Percentiles rank a stretch among this genome's conserved stretches.
These are phyloP conservation scores for Sisymbrium altissimum DNA, from an alignment of 345 rosid genomes.

Conservation along the genomic window DNA sequence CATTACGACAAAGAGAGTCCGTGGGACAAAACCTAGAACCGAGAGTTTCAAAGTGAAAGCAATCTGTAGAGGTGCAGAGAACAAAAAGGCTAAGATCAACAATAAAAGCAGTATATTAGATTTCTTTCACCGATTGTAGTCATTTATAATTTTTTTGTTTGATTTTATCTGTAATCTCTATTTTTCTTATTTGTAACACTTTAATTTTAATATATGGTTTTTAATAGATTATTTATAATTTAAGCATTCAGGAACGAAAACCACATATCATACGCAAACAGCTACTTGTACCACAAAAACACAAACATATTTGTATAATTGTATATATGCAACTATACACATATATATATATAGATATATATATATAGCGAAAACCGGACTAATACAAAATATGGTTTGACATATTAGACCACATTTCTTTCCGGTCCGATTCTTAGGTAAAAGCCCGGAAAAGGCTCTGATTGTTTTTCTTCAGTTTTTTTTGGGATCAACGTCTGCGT, in stretches of 20 bases:
- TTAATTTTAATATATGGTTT: not conserved
- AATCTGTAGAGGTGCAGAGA: constrained; percentile 33
- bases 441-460: not conserved
- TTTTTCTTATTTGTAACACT: not conserved
- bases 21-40: constrained; percentile 28
- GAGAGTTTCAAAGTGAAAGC: constrained; percentile 35
- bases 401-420: constrained; percentile 18
- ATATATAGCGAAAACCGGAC: constrained; percentile 14
- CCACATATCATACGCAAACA: not conserved
- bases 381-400: constrained; percentile 21
- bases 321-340: constrained; percentile 11
- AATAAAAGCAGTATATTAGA: constrained; percentile 49
- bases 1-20: constrained; percentile 42
- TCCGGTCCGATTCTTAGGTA: not conserved
- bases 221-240: not conserved
- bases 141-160: not conserved
- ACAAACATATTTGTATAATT: not conserved
- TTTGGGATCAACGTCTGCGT: constrained; percentile 42
- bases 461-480: not conserved
- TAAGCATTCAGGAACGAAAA: not conserved
- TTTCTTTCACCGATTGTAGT: constrained; percentile 54
- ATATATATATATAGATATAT: not conserved
- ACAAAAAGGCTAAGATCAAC: constrained; percentile 26
- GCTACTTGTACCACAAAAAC: not conserved
- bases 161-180: not conserved